Percentiles rank a stretch among this genome's conserved stretches.
Evolutionary conservation across 192 early-diverging fungal species (phyloP).

Genomic region (Entophlyctis helioformis): DNA sequence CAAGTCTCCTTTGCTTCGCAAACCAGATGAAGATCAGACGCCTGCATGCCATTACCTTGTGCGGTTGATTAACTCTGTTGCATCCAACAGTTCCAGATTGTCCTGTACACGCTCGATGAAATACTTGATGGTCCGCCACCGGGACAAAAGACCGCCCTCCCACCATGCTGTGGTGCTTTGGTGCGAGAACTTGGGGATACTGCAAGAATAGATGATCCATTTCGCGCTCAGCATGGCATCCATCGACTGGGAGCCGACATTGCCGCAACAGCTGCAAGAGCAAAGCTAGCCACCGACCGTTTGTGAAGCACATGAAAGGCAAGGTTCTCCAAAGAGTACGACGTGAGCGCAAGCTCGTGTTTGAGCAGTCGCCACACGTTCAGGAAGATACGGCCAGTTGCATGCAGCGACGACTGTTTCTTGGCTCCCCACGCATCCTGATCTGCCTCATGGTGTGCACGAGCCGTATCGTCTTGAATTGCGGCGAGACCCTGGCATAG

Average conservation of each 20-base stretch:
- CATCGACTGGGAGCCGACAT: no score
- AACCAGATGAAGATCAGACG: no score
- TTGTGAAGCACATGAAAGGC: conserved; percentile 58
- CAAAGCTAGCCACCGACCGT: no score
- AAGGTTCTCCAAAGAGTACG: conserved; percentile 68
- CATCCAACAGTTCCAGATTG: conserved; percentile 59
- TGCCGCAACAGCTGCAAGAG: not conserved
- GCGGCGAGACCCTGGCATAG: no score
- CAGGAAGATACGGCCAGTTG: conserved; percentile 67
- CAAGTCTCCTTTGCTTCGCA: no score
- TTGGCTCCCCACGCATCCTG: conserved; percentile 45
- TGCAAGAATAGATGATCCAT: conserved; percentile 9
- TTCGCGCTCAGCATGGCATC: not conserved
- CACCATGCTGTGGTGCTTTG: conserved; percentile 60
- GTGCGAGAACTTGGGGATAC: conserved; percentile 53
- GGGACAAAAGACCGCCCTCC: conserved; percentile 22
- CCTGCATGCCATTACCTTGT: conserved; percentile 31
- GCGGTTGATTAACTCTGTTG: conserved; percentile 51
- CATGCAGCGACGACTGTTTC: conserved; percentile 49
- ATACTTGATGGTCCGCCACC: conserved; percentile 52
- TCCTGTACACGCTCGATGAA: conserved; percentile 56
- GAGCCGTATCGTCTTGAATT: no score
- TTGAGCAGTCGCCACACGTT: conserved; percentile 84
- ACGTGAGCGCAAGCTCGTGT: conserved; percentile 60
- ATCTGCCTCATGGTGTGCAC: conserved; percentile 21